Base-by-base conservation (phyloP, 1,284 basidiomycete genomes). In the Trametes hirsuta region DNA sequence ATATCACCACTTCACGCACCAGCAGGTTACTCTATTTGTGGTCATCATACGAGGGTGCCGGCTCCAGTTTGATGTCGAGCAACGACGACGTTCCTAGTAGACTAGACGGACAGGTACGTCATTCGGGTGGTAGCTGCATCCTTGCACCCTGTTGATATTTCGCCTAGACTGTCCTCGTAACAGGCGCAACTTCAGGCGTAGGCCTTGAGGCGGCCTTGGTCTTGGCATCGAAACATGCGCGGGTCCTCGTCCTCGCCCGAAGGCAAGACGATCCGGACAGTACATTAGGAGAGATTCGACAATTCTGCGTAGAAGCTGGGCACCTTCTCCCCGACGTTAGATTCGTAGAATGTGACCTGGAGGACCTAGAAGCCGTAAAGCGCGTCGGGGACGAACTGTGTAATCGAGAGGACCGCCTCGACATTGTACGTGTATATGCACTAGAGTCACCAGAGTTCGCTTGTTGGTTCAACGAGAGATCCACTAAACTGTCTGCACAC, bases 311-410 rank as follows among this genome's bases (percentile, higher is more conserved):
- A 15, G 67, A 69, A 24, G 37, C 6, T 22, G 40, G 10, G 59
- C 53, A 10, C 63, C 69, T n/a, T 6, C 21, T 66, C 11, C 72
- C 70, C 22, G 72, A 77, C 47, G 66, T 80, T 48, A 72, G 72
- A 35, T 79, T 78, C 68, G 60, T 77, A n/a, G 66, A 72, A 35
- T 79, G 77, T 57, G 79, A 81, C 64, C 70, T 81, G 37, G 77
- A 75, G 0, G 72, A 70, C 46, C 67, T 81, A 53, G 66, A 67
- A 21, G 66, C 76, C 46, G 75, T 78, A 46, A 75, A 76, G 65
- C 69, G 77, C 49, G 74, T 77, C 40, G 78, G 75, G 10, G 72
- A 75, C 52, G 68, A 64, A 49, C 58, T 81, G 35, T 64, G 70
- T 0, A 59, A 72, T 35, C 65, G 72, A 56, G 76, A 79, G 56